These are phyloP conservation scores for Tardiomyces digboiensis DNA, from an alignment of 1,139 yeast genomes.

Conservation along the genomic window DNA sequence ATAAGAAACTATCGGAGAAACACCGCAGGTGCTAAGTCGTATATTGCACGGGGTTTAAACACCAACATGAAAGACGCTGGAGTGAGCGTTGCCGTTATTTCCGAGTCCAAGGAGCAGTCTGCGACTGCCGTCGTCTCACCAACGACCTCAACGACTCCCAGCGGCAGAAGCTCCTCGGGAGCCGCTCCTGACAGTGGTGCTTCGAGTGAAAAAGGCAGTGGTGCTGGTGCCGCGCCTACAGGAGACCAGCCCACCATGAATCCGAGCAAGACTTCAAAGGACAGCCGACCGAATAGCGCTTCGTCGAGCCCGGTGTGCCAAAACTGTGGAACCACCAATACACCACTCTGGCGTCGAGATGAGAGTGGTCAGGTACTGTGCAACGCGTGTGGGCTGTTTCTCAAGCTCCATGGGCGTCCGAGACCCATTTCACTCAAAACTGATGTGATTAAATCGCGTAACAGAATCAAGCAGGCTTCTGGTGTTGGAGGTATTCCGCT, in stretches of 20 bases:
- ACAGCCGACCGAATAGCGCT: background rate
- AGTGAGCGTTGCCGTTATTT: background rate
- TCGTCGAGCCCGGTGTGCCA: constrained; percentile 40
- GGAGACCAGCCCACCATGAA: no score
- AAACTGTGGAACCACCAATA: constrained; percentile 85
- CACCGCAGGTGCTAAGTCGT: no score
- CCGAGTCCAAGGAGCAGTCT: background rate
- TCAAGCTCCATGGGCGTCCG: constrained; percentile 86
- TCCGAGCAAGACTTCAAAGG: no score
- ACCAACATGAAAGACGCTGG: background rate
- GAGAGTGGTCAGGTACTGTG: constrained; percentile 90
- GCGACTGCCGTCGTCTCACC: background rate
- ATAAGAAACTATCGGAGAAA: background rate
- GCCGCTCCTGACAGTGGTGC: no score
- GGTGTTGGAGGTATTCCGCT: background rate
- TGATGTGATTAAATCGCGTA: constrained; percentile 84
- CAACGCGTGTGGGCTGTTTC: constrained; percentile 90
- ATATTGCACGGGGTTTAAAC: background rate
- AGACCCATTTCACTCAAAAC: constrained; percentile 88
- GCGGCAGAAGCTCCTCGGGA: background rate
- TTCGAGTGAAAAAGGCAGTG: no score
- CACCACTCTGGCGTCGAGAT: constrained; percentile 94
- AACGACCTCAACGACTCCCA: background rate
- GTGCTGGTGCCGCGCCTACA: no score
- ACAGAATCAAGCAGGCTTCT: constrained; percentile 53